These are phyloP conservation scores for Aspergillus phoenicis DNA, from an alignment of 2,329 filamentous ascomycete species.

Conservation along the genomic window DNA sequence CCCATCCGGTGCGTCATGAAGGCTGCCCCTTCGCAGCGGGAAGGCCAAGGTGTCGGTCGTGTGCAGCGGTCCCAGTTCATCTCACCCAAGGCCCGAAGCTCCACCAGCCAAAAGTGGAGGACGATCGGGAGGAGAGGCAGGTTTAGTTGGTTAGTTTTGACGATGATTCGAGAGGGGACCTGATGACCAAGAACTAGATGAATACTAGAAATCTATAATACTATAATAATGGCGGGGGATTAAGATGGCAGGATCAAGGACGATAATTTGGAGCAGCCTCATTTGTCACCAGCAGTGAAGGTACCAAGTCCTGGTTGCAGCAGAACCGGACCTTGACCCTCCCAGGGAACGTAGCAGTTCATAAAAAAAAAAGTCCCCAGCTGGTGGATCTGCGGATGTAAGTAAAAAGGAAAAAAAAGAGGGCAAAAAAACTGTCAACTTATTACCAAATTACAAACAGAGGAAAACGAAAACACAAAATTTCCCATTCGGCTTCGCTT, in stretches of 20 bases:
- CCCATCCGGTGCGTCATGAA: neutral
- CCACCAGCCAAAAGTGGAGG: constrained; percentile 12
- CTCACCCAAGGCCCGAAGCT: constrained; percentile 1
- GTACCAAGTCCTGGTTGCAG: neutral
- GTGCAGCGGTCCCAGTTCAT: constrained; percentile 2
- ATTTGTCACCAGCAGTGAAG: constrained; percentile 1
- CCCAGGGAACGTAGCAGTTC: constrained; percentile 2
- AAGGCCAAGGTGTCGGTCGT: neutral
- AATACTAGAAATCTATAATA: too few relatives aligned
- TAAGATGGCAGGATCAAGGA: neutral
- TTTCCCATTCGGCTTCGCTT: constrained; percentile 26
- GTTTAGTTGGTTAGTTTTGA: neutral
- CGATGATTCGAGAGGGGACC: constrained; percentile 9
- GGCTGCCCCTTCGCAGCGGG: neutral
- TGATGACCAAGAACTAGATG: neutral
- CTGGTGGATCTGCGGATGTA: constrained; percentile 37
- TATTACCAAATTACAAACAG: constrained; percentile 36
- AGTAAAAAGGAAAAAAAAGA: constrained; percentile 23
- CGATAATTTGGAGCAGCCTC: neutral
- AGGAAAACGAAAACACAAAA: constrained; percentile 42
- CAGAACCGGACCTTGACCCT: constrained; percentile 8
- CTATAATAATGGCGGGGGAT: neutral
- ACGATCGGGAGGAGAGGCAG: constrained; percentile 13
- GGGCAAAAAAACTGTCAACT: constrained; percentile 23
- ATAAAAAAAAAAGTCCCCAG: constrained; percentile 13